Base-by-base conservation (phyloP, 768 basidiomycete species). In the Amanita molliuscula region DNA sequence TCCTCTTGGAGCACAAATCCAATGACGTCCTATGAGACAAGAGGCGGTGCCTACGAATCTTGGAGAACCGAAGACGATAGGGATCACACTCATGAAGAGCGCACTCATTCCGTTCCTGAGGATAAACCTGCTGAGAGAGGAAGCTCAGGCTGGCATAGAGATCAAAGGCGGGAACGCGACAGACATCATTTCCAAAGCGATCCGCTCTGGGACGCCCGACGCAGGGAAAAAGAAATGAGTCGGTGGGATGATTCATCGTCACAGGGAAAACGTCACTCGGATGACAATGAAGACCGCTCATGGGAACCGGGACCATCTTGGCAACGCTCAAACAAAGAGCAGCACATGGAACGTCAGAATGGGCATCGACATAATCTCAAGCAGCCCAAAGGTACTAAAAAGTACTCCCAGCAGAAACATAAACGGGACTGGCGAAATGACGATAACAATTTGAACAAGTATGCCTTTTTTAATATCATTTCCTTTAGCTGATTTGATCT, bases 401-500 rank as follows among this genome's bases (percentile, higher is more conserved):
- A 59, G 43, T 54, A 69, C 31, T 65, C 65, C 47, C 56, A 61
- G 43, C 67, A 61, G 37, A 70, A 73, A 55, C 65, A 68, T 50
- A 70, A 72, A 51, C 65, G 73, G 47, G 74, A 77, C 54, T 74
- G 76, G 75, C 63, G 74, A 58, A 60, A 68, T 53, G 82, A 87
- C 38, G 84, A 88, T 48, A 72, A 75, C n/a, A 76, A 73, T 57
- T 62, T 81, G 46, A 89, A 88, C 65, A 89, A 88, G 88, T 90
- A 64, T 42, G 81, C 65, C 4, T 43, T 48, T 29, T 20, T 3
- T 10, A 26, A 31, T 31, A 5, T 29, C 35, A 35, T 21, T 34
- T 29, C 6, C 37, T 29, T 28, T 18, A 25, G 10, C 34, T 43
- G 18, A 46, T 52, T 20, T 26, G 45, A 52, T 33, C 31, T 26